Evolutionary conservation across 2,329 filamentous ascomycete species (phyloP), one percentile per base, ranked within the genome.

Genomic region (Sporothrix mexicana): DNA sequence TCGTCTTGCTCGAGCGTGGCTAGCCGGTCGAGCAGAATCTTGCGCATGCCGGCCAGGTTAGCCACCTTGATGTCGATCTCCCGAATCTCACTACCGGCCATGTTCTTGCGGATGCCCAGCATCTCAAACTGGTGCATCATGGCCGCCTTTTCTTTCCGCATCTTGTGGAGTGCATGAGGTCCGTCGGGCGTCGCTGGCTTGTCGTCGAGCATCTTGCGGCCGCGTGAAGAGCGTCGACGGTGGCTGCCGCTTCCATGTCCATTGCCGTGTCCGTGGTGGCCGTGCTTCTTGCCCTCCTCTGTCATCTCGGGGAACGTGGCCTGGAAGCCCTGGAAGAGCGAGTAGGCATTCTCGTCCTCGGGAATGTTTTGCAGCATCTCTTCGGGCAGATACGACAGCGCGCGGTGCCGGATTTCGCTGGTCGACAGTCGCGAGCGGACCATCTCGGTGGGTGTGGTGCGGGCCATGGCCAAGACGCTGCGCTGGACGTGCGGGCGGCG

Each of bases 1-100:
- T 99, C 96, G 78, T 98, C 95, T 80, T 95, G 91, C 82, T 99
- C 96, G 74, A 98, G 84, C 1, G 88, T 89, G 1, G 95, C 95
- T 76, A 99, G 82, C 75, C 96, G 88, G 72, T 98, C 94, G 73
- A 99, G 82, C 62, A 98, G 92, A 74, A 98, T 97, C 79, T 91
- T 92, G 76, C 96, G 91, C 94, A 98, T 98, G 75, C 90, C 93
- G 77, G 94, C 92, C 71, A 99, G 85, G 81, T 98, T 98, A 74
- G 93, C 90, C 75, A 99, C 95, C 82, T 98, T 99, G 83, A 92
- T 95, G 83, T 99, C 96, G 74, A 99, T 97, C 79, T 99, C 96
- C 74, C 91, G 90, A 73, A 99, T 98, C 82, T 99, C 96, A 75
- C 93, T 93, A 78, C 94, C 96, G 77, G 95, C 95, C 95, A 99